Percentiles rank a stretch among this genome's conserved stretches.
phyloP scores from a whole-genome alignment of 768 basidiomycete species.

The Boletus subparvulus region DNA sequence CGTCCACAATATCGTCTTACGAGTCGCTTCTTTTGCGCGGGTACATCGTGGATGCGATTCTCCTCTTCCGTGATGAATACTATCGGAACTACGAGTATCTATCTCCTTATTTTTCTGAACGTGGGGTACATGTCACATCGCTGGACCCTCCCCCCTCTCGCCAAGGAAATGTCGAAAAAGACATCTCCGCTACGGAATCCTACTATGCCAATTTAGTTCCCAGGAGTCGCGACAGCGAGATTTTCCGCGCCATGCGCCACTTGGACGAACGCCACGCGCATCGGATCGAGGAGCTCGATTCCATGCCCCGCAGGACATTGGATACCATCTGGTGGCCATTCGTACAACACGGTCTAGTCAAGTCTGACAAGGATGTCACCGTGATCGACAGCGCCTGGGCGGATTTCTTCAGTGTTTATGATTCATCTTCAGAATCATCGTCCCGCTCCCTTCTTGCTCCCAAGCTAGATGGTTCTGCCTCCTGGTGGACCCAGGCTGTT shows the following conservation, averaged over 20 bases:
- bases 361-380: constrained; percentile 69
- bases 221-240: constrained; percentile 32
- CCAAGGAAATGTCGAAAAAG: constrained; percentile 41
- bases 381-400: constrained; percentile 88
- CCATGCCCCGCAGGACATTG: constrained; percentile 76
- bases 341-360: constrained; percentile 81
- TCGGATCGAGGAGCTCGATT: constrained; percentile 71
- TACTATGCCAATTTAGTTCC: constrained; percentile 66
- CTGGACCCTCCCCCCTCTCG: constrained; percentile 60
- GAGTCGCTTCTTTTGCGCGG: constrained; percentile 90
- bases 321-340: constrained; percentile 96
- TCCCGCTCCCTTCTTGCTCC: constrained; percentile 46
- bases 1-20: constrained; percentile 87
- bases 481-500: constrained; percentile 96
- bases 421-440: constrained; percentile 27
- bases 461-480: constrained; percentile 89
- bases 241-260: constrained; percentile 51
- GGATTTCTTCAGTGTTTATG: constrained; percentile 82
- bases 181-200: constrained; percentile 54
- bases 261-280: constrained; percentile 61
- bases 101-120: constrained; percentile 71
- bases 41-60: constrained; percentile 79
- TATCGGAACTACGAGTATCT: constrained; percentile 90
- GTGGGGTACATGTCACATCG: constrained; percentile 54
- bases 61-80: constrained; percentile 83